These are phyloP conservation scores for Corymbia citriodora DNA, from an alignment of 441 rosid genomes.

Conservation along the genomic window DNA sequence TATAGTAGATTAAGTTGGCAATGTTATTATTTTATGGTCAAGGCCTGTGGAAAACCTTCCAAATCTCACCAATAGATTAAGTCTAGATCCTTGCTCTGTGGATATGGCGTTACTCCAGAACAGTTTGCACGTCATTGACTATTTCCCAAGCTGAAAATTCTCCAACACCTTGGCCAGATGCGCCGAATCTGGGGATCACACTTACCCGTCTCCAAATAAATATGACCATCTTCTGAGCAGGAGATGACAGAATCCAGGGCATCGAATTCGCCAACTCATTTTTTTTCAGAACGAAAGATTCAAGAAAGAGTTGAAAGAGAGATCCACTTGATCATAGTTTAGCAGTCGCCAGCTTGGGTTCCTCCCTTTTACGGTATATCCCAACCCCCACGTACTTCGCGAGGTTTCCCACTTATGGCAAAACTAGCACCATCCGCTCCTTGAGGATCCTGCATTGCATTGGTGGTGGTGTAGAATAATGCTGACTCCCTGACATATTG, in stretches of 20 bases:
- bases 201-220: neutral
- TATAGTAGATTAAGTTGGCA: accelerated
- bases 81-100: neutral
- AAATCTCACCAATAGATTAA: neutral
- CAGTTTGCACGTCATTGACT: neutral
- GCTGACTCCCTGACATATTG: neutral
- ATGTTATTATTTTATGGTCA: neutral
- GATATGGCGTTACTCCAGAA: neutral
- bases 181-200: neutral
- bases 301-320: neutral
- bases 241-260: neutral
- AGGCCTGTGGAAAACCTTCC: neutral
- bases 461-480: neutral
- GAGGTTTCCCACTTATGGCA: neutral
- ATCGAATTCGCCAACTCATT: neutral
- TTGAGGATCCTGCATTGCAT: neutral
- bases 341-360: neutral
- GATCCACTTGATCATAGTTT: neutral
- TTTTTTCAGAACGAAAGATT: neutral
- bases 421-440: neutral
- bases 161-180: neutral
- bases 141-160: neutral
- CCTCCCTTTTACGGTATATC: neutral
- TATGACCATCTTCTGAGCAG: neutral
- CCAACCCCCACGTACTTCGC: neutral